A percentile compares a stretch with the other conserved stretches of the same genome.
These are phyloP conservation scores for Nannochloropsis salina DNA, from an alignment of 108 stramenopile species.

Conservation along the genomic window DNA sequence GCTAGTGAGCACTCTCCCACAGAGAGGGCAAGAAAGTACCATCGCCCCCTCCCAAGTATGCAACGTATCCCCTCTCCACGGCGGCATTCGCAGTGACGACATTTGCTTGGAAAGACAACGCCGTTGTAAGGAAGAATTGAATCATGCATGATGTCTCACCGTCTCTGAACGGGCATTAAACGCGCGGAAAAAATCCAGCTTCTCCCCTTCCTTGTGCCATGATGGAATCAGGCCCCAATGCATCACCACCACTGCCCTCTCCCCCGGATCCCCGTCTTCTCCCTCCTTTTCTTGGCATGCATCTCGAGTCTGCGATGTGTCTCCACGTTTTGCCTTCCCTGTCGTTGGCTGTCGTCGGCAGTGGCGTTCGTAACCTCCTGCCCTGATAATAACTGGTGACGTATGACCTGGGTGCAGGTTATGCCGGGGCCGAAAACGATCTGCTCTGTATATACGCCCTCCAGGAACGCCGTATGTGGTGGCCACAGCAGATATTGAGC, in stretches of 20 bases:
- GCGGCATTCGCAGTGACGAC: too few relatives aligned
- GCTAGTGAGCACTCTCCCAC: too few relatives aligned
- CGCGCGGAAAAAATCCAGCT: slow-evolving; percentile 46
- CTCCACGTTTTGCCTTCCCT: neutral
- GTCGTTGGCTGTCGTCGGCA: neutral
- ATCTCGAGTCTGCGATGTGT: neutral
- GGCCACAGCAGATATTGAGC: neutral
- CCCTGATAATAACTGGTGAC: neutral
- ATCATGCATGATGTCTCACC: neutral
- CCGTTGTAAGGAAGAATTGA: too few relatives aligned
- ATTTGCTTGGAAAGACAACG: too few relatives aligned
- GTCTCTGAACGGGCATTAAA: slow-evolving; percentile 51
- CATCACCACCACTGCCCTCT: neutral
- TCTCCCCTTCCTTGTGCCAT: slow-evolving; percentile 44
- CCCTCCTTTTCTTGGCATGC: neutral
- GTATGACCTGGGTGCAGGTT: neutral
- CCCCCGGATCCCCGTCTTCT: neutral
- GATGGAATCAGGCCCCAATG: slow-evolving; percentile 49
- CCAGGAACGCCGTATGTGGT: neutral
- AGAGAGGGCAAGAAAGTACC: too few relatives aligned
- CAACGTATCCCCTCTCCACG: too few relatives aligned
- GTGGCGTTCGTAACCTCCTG: neutral
- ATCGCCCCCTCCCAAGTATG: too few relatives aligned
- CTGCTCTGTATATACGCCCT: neutral
- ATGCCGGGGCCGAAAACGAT: neutral